phyloP scores from a whole-genome alignment of 2,329 filamentous ascomycete species.

The Leptographium wingfieldii region DNA sequence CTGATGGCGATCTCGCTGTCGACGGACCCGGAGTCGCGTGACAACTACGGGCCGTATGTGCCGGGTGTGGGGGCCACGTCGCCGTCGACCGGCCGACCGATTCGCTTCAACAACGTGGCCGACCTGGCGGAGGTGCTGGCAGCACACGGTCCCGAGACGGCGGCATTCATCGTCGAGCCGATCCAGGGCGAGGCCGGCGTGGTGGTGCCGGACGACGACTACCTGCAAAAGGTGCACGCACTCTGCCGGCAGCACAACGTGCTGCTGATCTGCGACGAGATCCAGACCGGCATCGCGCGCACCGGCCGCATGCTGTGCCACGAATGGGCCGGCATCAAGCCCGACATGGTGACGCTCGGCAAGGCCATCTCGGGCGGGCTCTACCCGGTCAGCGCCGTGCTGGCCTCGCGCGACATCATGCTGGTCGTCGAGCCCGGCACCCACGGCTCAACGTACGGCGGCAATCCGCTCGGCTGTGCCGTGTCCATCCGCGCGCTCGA shows the following conservation, averaged over 20 bases:
- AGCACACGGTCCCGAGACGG: constrained; percentile 69
- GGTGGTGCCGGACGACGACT: constrained; percentile 83
- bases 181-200: constrained; percentile 98
- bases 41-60: constrained; percentile 94
- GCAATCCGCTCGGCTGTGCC: constrained; percentile 89
- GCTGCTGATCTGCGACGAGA: constrained; percentile 93
- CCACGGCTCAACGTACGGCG: constrained; percentile 96
- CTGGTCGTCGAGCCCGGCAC: constrained; percentile 91
- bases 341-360: constrained; percentile 85
- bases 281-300: constrained; percentile 92
- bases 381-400: constrained; percentile 94
- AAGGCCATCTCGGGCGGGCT: constrained; percentile 98
- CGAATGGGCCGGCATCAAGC: constrained; percentile 90
- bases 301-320: constrained; percentile 90
- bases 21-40: constrained; percentile 85
- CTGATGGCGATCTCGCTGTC: constrained; percentile 95
- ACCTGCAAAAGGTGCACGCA: constrained; percentile 65
- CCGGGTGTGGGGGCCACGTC: constrained; percentile 70
- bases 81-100: constrained; percentile 63
- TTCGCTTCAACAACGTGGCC: constrained; percentile 74
- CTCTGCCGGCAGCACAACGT: constrained; percentile 95
- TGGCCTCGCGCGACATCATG: constrained; percentile 85
- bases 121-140: constrained; percentile 72
- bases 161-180: constrained; percentile 86
- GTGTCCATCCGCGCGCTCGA: constrained; percentile 92